phyloP scores from a whole-genome alignment of 1,284 basidiomycete genomes.

The Sanghuangporus sanghuang region DNA sequence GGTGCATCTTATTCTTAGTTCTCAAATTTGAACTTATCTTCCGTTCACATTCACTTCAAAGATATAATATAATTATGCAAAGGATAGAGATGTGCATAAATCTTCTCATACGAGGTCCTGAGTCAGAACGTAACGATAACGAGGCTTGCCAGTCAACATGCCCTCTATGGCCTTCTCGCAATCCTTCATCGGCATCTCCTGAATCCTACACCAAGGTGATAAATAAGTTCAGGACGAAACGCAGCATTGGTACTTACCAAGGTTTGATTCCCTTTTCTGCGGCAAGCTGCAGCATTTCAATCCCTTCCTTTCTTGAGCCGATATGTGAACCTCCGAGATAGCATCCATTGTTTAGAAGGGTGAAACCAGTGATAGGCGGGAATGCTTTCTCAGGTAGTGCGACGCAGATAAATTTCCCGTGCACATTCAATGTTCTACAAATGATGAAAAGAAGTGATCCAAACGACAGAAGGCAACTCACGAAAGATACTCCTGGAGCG shows the following conservation, averaged over 20 bases:
- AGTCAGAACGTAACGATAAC: conserved; percentile 47
- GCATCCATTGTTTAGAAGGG: conserved; percentile 36
- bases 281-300: conserved; percentile 56
- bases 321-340: conserved; percentile 44
- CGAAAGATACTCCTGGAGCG: conserved; percentile 30
- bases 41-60: background rate
- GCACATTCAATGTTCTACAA: conserved; percentile 43
- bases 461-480: conserved; percentile 1
- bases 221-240: background rate
- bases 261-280: conserved; percentile 48
- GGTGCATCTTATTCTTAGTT: background rate
- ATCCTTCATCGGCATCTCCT: conserved; percentile 55
- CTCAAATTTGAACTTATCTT: background rate
- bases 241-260: conserved; percentile 24
- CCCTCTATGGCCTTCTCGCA: conserved; percentile 49
- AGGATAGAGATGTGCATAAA: background rate
- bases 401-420: conserved; percentile 50
- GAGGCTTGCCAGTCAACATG: conserved; percentile 45
- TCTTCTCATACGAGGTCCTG: conserved; percentile 27
- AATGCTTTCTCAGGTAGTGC: conserved; percentile 46
- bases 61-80: background rate
- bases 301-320: conserved; percentile 57
- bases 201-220: conserved; percentile 24
- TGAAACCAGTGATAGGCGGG: conserved; percentile 32
- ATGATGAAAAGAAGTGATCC: background rate